Percentiles rank a stretch among this genome's conserved stretches.
Evolutionary conservation across 768 basidiomycete species (phyloP).

Genomic region (Trametes coccinea): DNA sequence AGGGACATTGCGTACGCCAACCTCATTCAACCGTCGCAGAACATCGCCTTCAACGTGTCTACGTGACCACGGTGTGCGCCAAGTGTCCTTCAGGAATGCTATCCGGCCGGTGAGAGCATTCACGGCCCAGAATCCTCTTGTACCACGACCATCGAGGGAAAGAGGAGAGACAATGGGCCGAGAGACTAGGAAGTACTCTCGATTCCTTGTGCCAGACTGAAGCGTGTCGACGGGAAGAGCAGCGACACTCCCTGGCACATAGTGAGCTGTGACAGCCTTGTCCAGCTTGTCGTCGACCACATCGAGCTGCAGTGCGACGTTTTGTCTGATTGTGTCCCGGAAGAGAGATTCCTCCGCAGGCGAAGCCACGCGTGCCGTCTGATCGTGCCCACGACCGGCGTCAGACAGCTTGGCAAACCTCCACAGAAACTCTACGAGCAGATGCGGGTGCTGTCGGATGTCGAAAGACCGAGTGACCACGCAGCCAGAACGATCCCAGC

Average conservation of each 20-base stretch:
- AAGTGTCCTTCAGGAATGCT: conserved; percentile 15
- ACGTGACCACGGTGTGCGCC: neutral
- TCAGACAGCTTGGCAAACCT: conserved; percentile 25
- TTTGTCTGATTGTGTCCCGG: neutral
- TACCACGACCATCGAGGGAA: conserved; percentile 2
- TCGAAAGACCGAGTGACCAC: conserved; percentile 34
- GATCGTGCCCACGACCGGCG: conserved; percentile 30
- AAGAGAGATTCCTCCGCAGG: conserved; percentile 1
- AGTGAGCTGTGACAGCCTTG: conserved; percentile 8
- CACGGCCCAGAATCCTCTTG: conserved; percentile 17
- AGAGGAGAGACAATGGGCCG: conserved; percentile 4
- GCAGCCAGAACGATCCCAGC: conserved; percentile 35
- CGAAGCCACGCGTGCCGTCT: conserved; percentile 1
- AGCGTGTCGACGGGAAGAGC: neutral
- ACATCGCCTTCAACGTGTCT: conserved; percentile 1
- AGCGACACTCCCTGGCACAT: neutral
- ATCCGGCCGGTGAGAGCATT: neutral
- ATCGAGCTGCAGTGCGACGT: neutral
- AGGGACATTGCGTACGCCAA: conserved; percentile 7
- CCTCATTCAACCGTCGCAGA: neutral
- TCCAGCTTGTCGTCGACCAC: neutral
- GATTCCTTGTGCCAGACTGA: no score
- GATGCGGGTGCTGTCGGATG: conserved; percentile 20
- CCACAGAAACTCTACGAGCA: conserved; percentile 34
- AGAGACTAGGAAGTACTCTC: neutral